These are phyloP conservation scores for Juglanconis oblonga DNA, from an alignment of 2,329 filamentous ascomycete species.

Conservation along the genomic window DNA sequence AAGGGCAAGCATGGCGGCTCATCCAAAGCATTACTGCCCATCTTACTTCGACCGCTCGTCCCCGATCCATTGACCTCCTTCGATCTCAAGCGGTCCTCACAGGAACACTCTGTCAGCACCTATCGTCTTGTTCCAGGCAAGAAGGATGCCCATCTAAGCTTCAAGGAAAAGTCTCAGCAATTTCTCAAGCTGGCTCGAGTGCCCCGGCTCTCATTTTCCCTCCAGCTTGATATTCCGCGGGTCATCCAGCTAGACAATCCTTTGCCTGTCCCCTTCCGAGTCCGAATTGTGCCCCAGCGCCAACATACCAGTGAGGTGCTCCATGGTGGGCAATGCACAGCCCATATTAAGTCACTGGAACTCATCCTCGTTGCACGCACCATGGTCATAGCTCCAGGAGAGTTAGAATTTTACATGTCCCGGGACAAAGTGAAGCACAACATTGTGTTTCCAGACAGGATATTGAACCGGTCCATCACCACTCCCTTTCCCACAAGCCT, in stretches of 20 bases:
- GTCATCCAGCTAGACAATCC: conserved; percentile 30
- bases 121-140: conserved; percentile 30
- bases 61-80: conserved; percentile 22
- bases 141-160: conserved; percentile 26
- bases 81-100: background rate
- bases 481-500: background rate
- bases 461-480: background rate
- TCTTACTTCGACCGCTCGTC: conserved; percentile 19
- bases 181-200: conserved; percentile 32
- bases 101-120: conserved; percentile 18
- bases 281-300: conserved; percentile 19
- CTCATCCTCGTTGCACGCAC: conserved; percentile 20
- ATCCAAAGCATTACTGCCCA: conserved; percentile 22
- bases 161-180: conserved; percentile 32
- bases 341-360: conserved; percentile 19
- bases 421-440: background rate
- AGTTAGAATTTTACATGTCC: background rate
- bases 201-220: conserved; percentile 26
- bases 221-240: conserved; percentile 26
- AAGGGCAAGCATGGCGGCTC: background rate
- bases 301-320: conserved; percentile 19
- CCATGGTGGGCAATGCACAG: conserved; percentile 8
- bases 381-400: conserved; percentile 17
- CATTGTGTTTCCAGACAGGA: background rate
- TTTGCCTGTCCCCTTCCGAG: conserved; percentile 20